Evolutionary conservation across 805 yeast species (phyloP).

Genomic region (Pichia occidentalis): DNA sequence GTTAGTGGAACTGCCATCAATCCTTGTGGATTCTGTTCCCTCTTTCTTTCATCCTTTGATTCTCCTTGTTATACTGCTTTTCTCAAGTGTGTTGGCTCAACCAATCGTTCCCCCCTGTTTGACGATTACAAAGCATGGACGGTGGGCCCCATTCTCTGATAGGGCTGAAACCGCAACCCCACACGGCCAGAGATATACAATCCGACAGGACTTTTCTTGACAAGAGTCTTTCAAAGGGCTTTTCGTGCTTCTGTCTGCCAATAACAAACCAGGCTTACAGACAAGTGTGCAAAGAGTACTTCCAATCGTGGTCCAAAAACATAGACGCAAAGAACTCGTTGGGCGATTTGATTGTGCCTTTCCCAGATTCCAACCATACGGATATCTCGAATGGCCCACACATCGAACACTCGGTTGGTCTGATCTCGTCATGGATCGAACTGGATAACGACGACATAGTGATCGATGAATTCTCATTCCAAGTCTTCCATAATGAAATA

Average conservation of each 20-base stretch:
- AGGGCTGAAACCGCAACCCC: constrained; percentile 42
- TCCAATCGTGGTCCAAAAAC: constrained; percentile 26
- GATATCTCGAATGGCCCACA: constrained; percentile 35
- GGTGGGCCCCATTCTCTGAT: too few relatives aligned
- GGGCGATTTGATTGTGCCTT: constrained; percentile 30
- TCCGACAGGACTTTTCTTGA: constrained; percentile 26
- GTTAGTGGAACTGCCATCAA: constrained; percentile 5
- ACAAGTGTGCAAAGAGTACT: constrained; percentile 35
- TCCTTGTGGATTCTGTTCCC: too few relatives aligned
- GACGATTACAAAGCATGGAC: too few relatives aligned
- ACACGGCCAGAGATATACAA: constrained; percentile 26
- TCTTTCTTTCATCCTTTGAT: too few relatives aligned
- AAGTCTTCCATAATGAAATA: constrained; percentile 53
- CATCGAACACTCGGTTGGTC: constrained; percentile 41
- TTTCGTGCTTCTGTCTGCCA: constrained; percentile 47
- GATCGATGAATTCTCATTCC: constrained; percentile 47
- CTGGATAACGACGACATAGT: constrained; percentile 46
- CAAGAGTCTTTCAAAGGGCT: constrained; percentile 32
- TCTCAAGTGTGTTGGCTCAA: too few relatives aligned
- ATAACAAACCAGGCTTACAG: constrained; percentile 47
- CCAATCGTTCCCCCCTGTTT: too few relatives aligned
- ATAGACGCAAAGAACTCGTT: constrained; percentile 8
- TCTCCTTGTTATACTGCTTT: too few relatives aligned
- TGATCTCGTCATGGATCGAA: constrained; percentile 66
- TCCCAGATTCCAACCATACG: constrained; percentile 23